Evolutionary conservation across 208 protist species (phyloP).

Genomic region (Wallacemonas sp.): DNA sequence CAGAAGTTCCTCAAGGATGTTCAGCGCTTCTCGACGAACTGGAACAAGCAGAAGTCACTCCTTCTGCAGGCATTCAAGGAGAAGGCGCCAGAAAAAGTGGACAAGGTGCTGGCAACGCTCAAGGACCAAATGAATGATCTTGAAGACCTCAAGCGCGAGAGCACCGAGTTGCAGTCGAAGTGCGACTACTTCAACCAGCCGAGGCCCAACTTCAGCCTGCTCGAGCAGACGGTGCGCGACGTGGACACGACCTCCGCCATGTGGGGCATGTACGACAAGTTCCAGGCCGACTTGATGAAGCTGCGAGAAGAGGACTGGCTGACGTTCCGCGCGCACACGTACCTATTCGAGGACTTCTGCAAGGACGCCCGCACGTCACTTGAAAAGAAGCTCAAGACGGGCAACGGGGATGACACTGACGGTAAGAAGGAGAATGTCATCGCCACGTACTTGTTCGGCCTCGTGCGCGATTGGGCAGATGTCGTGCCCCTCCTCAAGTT

Average conservation of each 20-base stretch:
- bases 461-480: conserved; percentile 68
- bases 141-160: conserved; percentile 64
- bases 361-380: conserved; percentile 77
- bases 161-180: conserved; percentile 78
- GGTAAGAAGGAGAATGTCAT: conserved; percentile 35
- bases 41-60: conserved; percentile 85
- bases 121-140: conserved; percentile 86
- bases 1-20: conserved; percentile 86
- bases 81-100: conserved; percentile 50
- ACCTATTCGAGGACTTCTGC: conserved; percentile 95
- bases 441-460: conserved; percentile 54
- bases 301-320: conserved; percentile 94
- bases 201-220: conserved; percentile 68
- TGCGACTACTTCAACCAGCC: conserved; percentile 92
- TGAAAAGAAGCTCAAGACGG: conserved; percentile 13
- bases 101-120: conserved; percentile 50
- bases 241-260: conserved; percentile 54
- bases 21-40: conserved; percentile 88
- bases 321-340: conserved; percentile 91
- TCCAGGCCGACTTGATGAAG: conserved; percentile 58
- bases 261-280: conserved; percentile 90
- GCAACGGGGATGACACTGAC: background rate
- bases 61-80: conserved; percentile 64
- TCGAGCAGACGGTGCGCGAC: conserved; percentile 61
- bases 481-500: conserved; percentile 87